phyloP scores from a whole-genome alignment of 306 rosid genomes.

The Cucumis melo region DNA sequence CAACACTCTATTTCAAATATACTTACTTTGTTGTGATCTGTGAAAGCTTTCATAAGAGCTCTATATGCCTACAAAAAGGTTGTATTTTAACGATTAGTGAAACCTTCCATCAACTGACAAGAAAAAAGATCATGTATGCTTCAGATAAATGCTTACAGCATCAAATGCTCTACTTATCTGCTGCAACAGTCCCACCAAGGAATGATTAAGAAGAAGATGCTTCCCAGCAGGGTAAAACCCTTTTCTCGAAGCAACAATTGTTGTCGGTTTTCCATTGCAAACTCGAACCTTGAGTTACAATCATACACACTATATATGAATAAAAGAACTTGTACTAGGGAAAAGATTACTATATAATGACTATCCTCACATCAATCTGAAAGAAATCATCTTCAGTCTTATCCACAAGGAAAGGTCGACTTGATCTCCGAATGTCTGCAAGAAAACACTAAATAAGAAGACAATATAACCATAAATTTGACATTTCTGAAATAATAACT shows the following conservation, averaged over 20 bases:
- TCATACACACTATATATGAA: slow-evolving; percentile 8
- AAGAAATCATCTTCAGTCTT: slow-evolving; percentile 79
- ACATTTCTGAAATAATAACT: not conserved
- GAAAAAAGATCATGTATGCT: not conserved
- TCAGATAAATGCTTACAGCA: slow-evolving; percentile 36
- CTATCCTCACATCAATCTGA: slow-evolving; percentile 71
- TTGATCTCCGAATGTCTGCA: slow-evolving; percentile 81
- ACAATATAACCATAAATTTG: not conserved
- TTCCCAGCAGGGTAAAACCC: slow-evolving; percentile 97
- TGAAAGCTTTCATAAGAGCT: slow-evolving; percentile 80
- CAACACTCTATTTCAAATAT: not conserved
- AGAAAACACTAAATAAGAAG: slow-evolving; percentile 12
- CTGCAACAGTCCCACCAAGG: slow-evolving; percentile 77
- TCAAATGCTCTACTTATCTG: slow-evolving; percentile 89
- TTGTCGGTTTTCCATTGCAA: slow-evolving; percentile 89
- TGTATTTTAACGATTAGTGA: not conserved
- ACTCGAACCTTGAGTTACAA: slow-evolving; percentile 49
- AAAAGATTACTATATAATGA: not conserved
- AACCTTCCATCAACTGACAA: not conserved
- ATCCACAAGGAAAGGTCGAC: slow-evolving; percentile 77
- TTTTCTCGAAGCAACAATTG: slow-evolving; percentile 62
- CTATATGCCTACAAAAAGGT: slow-evolving; percentile 60
- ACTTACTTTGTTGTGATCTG: slow-evolving; percentile 79
- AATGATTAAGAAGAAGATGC: slow-evolving; percentile 49
- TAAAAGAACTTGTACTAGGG: not conserved